Evolutionary conservation across 768 basidiomycete genomes (phyloP), one percentile per base, ranked within the genome.

Genomic region (Tephrocybe sp.): DNA sequence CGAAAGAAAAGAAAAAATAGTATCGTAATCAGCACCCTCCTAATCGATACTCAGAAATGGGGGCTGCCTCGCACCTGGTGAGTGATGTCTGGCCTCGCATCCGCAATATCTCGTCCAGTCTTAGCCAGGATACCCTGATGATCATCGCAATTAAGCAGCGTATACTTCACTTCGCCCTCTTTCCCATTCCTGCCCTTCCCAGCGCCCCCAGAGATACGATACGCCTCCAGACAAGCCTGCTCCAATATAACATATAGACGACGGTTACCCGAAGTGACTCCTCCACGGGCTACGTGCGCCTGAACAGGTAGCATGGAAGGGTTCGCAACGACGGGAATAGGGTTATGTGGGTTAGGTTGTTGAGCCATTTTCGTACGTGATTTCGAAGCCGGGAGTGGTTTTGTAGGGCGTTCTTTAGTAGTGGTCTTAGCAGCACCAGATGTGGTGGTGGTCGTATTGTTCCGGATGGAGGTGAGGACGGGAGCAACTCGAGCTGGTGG

Each of bases 61-160:
- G 5, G 13, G 46, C 43, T 24, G 39, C 25, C 29, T 25, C 78
- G 43, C 50, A 92, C 94, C 82, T 97, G 97, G 65, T 99, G 97
- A 0, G 97, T 98, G 61, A 98, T 98, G 70, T 98, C 97, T 2
- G 97, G 97, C 56, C 97, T 76, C n/a, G 97, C 97, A 70, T 98
- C 94, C 13, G 97, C 97, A 53, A 98, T 98, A 69, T 99, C 97
- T 64, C 95, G 80, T 13, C 94, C 93, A 0, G 93, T 97, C 69
- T 97, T 98, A 4, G 97, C 95, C 54, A 99, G 76, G 58, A 99
- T 97, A 47, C 95, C 95, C 66, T 99, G 97, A 69, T 97, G 97
- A 58, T 98, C 97, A 65, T 98, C 97, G 67, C 97, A 98, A 69
- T 99, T 99, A 57, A 99, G 69, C 50, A 99, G 72, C 8, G 94